Conservation (phyloP, 176 grass and related monocot genomes). For the Eremochloa ophiuroides region DNA sequence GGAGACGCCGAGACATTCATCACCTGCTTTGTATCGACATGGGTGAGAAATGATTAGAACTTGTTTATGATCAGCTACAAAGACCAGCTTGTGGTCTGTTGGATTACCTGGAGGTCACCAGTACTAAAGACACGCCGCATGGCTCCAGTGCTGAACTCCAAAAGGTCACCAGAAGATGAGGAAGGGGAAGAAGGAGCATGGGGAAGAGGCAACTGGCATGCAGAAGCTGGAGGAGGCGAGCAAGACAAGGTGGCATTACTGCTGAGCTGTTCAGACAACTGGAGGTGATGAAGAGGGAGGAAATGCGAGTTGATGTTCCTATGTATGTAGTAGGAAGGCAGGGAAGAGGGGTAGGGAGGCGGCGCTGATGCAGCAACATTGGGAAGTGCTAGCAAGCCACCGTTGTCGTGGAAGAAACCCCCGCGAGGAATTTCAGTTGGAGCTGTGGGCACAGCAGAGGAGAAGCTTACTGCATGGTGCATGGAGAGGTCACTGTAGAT, state of each 20-base stretch:
- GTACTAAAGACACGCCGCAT: slow-evolving; percentile 61
- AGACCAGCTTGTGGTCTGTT: slow-evolving; percentile 3
- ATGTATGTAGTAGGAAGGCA: slow-evolving; percentile 33
- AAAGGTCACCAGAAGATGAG: slow-evolving; percentile 36
- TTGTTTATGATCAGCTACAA: background rate
- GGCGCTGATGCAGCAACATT: slow-evolving; percentile 16
- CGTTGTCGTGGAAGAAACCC: slow-evolving; percentile 20
- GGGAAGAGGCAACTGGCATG: slow-evolving; percentile 34
- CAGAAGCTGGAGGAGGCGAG: slow-evolving; percentile 22
- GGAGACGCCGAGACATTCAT: slow-evolving; percentile 18
- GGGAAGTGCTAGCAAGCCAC: background rate
- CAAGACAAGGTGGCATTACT: slow-evolving; percentile 27
- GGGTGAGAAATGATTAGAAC: background rate
- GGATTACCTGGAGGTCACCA: slow-evolving; percentile 66
- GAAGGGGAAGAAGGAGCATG: slow-evolving; percentile 40
- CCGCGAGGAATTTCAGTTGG: slow-evolving; percentile 40
- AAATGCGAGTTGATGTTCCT: slow-evolving; percentile 31
- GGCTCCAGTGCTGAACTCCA: slow-evolving; percentile 44
- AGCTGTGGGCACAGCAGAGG: slow-evolving; percentile 31
- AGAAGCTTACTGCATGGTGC: slow-evolving; percentile 33
- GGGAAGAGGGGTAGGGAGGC: slow-evolving; percentile 32
- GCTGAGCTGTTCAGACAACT: background rate
- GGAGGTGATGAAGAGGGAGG: slow-evolving; percentile 21
- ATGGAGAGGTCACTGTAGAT: slow-evolving; percentile 34
- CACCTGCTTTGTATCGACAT: slow-evolving; percentile 37